Base-by-base conservation (phyloP, 73 alveolate species). In the Paramecium caudatum region DNA sequence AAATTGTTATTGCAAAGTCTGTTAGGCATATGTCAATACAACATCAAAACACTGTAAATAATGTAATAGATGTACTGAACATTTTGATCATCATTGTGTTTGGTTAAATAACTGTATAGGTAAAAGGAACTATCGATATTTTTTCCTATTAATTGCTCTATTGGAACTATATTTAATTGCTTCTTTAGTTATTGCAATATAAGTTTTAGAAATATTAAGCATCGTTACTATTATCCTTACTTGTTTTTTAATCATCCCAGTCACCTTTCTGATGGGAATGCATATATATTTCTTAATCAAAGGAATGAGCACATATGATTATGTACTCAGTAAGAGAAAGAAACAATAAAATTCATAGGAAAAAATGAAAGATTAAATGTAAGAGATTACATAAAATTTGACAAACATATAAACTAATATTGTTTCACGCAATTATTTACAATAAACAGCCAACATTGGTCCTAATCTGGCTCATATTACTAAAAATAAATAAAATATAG, bases 61-160 rank as follows among this genome's bases (percentile, higher is more conserved):
- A 19, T 74, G 88, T 25, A 74, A 74, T 39, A 30, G 88, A 74
- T 74, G 88, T 43, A 74, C 88, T 6, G 69, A 36, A 1, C n/a
- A 74, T 17, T 74, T 74, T 25, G 88, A 74, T 74, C 88, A 74
- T 74, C 88, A 74, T 74, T 74, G 88, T 17, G 43, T 74, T 5
- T 74, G 88, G 80, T 55, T 55, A 6, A 55, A 55, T 55, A 55
- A 55, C 30, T 55, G 80, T 23, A 55, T 55, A 19, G 80, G 80
- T 17, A 27, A 27, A 55, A 55, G 80, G n/a, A 55, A 55, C 30
- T 55, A 55, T 55, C 23, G 30, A 55, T 55, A 55, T 27, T 55
- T 55, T 5, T 55, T 23, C n/a, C 23, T 55, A 55, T 55, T 55
- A 23, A 55, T 55, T 8, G 80, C 30, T 27, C 80, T 55, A 13